These are phyloP conservation scores for Lavandula angustifolia DNA, from an alignment of 257 asterid genomes.

Conservation along the genomic window DNA sequence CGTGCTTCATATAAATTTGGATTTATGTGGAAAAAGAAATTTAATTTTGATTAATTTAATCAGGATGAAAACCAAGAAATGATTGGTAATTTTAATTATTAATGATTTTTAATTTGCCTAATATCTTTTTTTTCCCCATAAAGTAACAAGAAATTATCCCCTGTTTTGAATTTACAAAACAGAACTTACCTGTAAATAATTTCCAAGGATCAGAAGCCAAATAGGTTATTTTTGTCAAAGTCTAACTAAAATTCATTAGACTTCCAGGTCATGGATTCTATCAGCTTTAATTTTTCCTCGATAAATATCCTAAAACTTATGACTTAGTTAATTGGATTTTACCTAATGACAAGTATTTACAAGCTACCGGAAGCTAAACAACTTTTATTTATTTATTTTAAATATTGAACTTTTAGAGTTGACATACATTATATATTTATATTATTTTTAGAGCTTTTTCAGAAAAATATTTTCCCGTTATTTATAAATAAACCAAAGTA, in stretches of 20 bases:
- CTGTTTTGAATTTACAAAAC: too few relatives aligned
- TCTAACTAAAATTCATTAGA: background rate
- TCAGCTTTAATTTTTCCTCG: background rate
- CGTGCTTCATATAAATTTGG: background rate
- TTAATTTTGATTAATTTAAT: too few relatives aligned
- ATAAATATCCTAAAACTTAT: background rate
- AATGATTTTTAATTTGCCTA: too few relatives aligned
- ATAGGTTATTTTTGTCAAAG: background rate
- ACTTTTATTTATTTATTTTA: too few relatives aligned
- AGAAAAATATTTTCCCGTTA: too few relatives aligned
- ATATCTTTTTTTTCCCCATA: too few relatives aligned
- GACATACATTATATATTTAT: too few relatives aligned
- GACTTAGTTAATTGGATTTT: conserved; percentile 7
- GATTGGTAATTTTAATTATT: too few relatives aligned
- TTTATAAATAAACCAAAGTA: too few relatives aligned
- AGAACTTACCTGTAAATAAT: background rate
- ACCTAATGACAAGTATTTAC: conserved; percentile 11
- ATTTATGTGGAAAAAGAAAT: background rate
- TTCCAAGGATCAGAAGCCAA: background rate
- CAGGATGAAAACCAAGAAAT: background rate
- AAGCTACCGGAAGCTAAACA: background rate
- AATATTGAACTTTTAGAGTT: too few relatives aligned
- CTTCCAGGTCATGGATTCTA: background rate
- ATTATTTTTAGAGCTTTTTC: too few relatives aligned
- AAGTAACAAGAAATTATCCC: too few relatives aligned